These are phyloP conservation scores for Paramarasmius palmivorus DNA, from an alignment of 1,284 basidiomycete species.

Conservation along the genomic window DNA sequence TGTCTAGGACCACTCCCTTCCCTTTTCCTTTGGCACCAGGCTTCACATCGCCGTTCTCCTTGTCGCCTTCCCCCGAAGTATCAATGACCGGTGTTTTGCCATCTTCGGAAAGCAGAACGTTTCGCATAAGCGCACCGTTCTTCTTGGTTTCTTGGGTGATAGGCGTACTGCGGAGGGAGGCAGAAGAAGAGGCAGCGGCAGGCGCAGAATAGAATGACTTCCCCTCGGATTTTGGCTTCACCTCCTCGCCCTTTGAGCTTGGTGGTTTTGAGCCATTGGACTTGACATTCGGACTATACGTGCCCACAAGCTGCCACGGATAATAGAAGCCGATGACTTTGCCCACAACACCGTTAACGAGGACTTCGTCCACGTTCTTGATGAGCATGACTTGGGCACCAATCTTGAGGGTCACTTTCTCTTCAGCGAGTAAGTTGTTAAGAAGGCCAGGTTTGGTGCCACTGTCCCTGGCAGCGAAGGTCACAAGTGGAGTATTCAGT, in stretches of 20 bases:
- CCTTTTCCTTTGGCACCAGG: constrained; percentile 6
- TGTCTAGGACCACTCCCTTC: neutral
- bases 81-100: constrained; percentile 22
- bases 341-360: constrained; percentile 80
- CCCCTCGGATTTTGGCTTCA: neutral
- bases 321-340: constrained; percentile 56
- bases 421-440: constrained; percentile 52
- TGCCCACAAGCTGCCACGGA: constrained; percentile 17
- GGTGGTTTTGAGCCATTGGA: constrained; percentile 14
- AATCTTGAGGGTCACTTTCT: constrained; percentile 54
- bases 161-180: neutral
- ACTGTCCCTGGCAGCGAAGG: constrained; percentile 32
- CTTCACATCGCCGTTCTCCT: constrained; percentile 12
- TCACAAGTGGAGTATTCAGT: constrained; percentile 23
- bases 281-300: neutral
- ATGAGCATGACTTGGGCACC: constrained; percentile 67
- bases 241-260: constrained; percentile 5
- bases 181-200: constrained; percentile 2
- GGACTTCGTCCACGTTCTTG: constrained; percentile 75
- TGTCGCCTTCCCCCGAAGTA: constrained; percentile 25
- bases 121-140: constrained; percentile 20
- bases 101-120: constrained; percentile 19
- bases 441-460: constrained; percentile 40
- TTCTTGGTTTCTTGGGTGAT: constrained; percentile 16
- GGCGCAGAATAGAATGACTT: constrained; percentile 2